Percentiles rank a stretch among this genome's conserved stretches.
Conservation (phyloP, 2,329 filamentous ascomycete genomes). For the Neofusicoccum cordaticola region DNA sequence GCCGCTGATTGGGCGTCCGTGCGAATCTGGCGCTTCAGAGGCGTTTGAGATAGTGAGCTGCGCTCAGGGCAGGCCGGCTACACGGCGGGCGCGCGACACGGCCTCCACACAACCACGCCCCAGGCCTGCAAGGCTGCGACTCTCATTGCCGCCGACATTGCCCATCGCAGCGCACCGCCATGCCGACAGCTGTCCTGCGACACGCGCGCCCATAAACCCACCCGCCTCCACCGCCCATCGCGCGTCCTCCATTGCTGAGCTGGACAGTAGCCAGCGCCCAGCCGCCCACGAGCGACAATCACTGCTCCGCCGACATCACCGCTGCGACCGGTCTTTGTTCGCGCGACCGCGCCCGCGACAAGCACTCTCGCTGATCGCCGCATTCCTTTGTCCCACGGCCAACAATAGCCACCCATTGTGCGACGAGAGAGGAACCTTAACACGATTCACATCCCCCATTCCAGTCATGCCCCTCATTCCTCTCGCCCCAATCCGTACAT, state of each 20-base stretch:
- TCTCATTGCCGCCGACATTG: slow-evolving; percentile 14
- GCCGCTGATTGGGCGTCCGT: slow-evolving; percentile 1
- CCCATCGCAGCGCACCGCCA: neutral
- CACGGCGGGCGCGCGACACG: neutral
- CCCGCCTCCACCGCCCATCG: slow-evolving; percentile 4
- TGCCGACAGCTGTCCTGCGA: neutral
- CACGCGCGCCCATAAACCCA: neutral
- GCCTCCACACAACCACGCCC: neutral
- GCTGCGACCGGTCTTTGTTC: neutral
- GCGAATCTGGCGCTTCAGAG: neutral
- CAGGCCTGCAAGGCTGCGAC: slow-evolving; percentile 12
- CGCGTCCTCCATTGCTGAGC: neutral
- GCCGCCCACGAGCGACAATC: neutral
- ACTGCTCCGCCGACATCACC: neutral
- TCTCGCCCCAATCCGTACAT: slow-evolving; percentile 1
- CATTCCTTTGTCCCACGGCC: slow-evolving; percentile 16
- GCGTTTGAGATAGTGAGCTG: neutral
- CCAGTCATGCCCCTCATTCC: slow-evolving; percentile 15
- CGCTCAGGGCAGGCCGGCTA: neutral
- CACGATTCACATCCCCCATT: neutral
- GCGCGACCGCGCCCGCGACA: slow-evolving; percentile 1
- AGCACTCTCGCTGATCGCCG: slow-evolving; percentile 2
- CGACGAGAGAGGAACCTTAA: neutral
- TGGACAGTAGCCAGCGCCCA: neutral
- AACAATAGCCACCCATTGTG: slow-evolving; percentile 18